Evolutionary conservation across 257 asterid genomes (phyloP), one percentile per base, ranked within the genome.

Genomic region (Solanum medicagineum): DNA sequence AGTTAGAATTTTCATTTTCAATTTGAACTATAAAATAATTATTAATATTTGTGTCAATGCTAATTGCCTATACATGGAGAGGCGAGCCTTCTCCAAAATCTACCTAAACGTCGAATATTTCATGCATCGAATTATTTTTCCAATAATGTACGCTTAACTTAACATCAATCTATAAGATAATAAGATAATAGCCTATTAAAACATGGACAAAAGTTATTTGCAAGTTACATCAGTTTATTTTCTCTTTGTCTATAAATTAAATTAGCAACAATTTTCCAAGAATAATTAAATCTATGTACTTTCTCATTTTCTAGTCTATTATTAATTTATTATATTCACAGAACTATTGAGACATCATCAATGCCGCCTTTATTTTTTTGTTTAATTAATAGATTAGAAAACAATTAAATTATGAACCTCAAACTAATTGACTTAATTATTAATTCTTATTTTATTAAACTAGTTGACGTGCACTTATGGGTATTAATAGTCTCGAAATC

Each of bases 21-120:
- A 29, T 29, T 29, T 29, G 32, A 29, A 29, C 3, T 3, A 29
- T 29, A 29, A 29, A 29, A 29, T 29, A 29, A 2, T 29, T 29
- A 29, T 29, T 29, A 29, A 29, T 29, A 29, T 29, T 29, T 29
- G 2, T 29, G 29, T 29, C 29, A 29, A 2, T 29, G 29, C 29
- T 29, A 29, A 29, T 29, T 29, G 29, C 40, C 40, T 36, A 36
- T 36, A 36, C 5, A 36, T 36, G 40, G 40, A 19, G 63, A 19
- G 1, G 8, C 0, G 0, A 56, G 19, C 19, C 2, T 56, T 17
- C 5, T 56, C 24, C 1, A 56, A 56, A 56, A 0, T 53, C 5
- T 12, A 1, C 0, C 0, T 24, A 6, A 63, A 63, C 10, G 2
- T 0, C 0, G 14, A 6, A 26, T 65, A 0, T 10, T 65, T 65